phyloP scores from a whole-genome alignment of 352 stramenopile species.

The Blastocystis hominis region DNA sequence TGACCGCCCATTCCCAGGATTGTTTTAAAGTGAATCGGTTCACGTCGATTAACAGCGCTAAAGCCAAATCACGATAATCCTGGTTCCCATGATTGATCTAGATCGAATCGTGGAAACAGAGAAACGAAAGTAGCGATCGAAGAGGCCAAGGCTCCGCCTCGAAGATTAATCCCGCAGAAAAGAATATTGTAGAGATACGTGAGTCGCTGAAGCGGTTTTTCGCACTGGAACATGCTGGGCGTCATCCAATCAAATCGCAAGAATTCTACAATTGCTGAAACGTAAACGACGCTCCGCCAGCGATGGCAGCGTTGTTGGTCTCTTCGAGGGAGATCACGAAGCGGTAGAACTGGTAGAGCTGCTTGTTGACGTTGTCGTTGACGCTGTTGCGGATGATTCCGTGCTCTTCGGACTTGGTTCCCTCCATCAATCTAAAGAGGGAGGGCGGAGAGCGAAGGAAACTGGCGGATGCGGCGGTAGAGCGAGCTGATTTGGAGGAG shows the following conservation, averaged over 20 bases:
- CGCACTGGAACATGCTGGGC: background rate
- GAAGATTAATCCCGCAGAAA: background rate
- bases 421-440: constrained; percentile 3
- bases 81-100: background rate
- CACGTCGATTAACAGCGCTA: background rate
- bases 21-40: constrained; percentile 12
- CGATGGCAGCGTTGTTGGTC: background rate
- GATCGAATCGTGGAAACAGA: background rate
- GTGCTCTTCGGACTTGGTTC: constrained; percentile 17
- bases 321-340: constrained; percentile 41
- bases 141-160: constrained; percentile 9
- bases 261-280: background rate
- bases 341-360: constrained; percentile 35
- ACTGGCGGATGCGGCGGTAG: constrained; percentile 16
- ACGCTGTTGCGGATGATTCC: constrained; percentile 44
- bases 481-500: constrained; percentile 1
- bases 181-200: constrained; percentile 51
- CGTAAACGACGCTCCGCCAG: background rate
- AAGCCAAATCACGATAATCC: background rate
- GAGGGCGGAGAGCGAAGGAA: background rate
- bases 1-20: constrained; percentile 32
- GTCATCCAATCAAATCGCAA: background rate
- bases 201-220: background rate
- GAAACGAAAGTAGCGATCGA: background rate
- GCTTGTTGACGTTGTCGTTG: constrained; percentile 36